Conservation (phyloP, 2,329 filamentous ascomycete species). For the Orbilia quercus region DNA sequence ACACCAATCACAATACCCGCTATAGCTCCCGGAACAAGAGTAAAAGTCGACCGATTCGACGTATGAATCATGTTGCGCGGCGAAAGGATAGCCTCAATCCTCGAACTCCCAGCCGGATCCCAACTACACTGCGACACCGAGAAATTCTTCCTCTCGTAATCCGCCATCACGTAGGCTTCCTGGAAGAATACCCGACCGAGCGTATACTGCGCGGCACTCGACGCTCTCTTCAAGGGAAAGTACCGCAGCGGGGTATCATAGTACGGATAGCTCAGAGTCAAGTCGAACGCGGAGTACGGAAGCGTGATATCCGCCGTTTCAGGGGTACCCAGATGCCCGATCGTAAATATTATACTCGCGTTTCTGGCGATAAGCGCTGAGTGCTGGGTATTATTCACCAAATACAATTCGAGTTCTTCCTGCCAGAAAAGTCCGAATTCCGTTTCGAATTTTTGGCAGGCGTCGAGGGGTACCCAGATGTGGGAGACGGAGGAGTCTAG, state of each 20-base stretch:
- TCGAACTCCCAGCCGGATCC: slow-evolving; percentile 4
- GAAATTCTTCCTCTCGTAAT: slow-evolving; percentile 63
- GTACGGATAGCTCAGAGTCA: slow-evolving; percentile 62
- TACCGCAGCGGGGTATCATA: slow-evolving; percentile 61
- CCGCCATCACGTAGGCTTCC: slow-evolving; percentile 63
- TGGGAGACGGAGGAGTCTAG: slow-evolving; percentile 64
- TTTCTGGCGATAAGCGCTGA: slow-evolving; percentile 22
- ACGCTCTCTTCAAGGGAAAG: slow-evolving; percentile 63
- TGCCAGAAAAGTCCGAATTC: slow-evolving; percentile 63
- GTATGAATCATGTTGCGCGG: not conserved
- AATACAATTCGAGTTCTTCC: slow-evolving; percentile 62
- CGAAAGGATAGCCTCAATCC: slow-evolving; percentile 10
- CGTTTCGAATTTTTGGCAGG: slow-evolving; percentile 63
- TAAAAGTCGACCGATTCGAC: not conserved
- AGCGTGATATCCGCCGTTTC: slow-evolving; percentile 62
- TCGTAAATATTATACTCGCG: slow-evolving; percentile 60
- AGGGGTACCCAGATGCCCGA: slow-evolving; percentile 58
- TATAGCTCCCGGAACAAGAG: not conserved
- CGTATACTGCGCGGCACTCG: slow-evolving; percentile 61
- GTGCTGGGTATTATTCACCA: slow-evolving; percentile 60
- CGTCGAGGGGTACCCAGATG: slow-evolving; percentile 63
- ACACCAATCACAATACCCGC: slow-evolving; percentile 29
- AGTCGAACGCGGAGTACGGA: slow-evolving; percentile 64
- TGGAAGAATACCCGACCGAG: slow-evolving; percentile 64
- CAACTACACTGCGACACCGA: slow-evolving; percentile 60